A percentile compares a stretch with the other conserved stretches of the same genome.
Evolutionary conservation across 352 stramenopile species (phyloP).

Genomic region (Phytopythium litorale): DNA sequence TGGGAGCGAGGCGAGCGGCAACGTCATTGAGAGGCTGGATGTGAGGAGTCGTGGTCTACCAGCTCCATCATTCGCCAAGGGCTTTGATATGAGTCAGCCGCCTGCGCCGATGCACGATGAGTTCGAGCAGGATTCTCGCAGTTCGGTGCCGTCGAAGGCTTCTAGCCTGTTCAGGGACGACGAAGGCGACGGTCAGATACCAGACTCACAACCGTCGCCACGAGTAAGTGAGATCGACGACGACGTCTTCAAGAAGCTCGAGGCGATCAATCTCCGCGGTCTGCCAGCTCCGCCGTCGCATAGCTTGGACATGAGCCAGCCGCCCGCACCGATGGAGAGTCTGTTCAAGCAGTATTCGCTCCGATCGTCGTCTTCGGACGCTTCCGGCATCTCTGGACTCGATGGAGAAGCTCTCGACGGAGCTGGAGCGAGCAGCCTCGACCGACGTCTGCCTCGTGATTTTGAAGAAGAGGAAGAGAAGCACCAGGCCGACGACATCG

Average conservation of each 20-base stretch:
- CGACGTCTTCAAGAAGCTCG: not conserved
- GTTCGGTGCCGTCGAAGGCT: not conserved
- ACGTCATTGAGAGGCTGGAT: not conserved
- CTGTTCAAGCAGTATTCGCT: conserved; percentile 6
- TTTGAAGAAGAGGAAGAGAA: conserved; percentile 27
- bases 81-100: conserved; percentile 34
- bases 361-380: conserved; percentile 7
- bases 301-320: conserved; percentile 9
- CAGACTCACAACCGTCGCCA: not conserved
- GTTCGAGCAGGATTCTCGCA: not conserved
- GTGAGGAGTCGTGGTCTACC: not conserved
- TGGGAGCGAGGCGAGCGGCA: not conserved
- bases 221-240: not conserved
- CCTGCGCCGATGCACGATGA: conserved; percentile 19
- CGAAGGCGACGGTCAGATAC: not conserved
- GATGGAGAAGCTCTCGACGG: not conserved
- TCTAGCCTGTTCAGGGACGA: not conserved
- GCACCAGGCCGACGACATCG: conserved; percentile 9
- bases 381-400: not conserved
- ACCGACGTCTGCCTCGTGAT: not conserved
- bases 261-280: not conserved
- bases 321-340: conserved; percentile 4
- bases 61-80: not conserved
- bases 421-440: not conserved
- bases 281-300: conserved; percentile 3